Evolutionary conservation across 148 eudicot genomes (phyloP), one percentile per base, ranked within the genome.

Genomic region (Drosera capensis): DNA sequence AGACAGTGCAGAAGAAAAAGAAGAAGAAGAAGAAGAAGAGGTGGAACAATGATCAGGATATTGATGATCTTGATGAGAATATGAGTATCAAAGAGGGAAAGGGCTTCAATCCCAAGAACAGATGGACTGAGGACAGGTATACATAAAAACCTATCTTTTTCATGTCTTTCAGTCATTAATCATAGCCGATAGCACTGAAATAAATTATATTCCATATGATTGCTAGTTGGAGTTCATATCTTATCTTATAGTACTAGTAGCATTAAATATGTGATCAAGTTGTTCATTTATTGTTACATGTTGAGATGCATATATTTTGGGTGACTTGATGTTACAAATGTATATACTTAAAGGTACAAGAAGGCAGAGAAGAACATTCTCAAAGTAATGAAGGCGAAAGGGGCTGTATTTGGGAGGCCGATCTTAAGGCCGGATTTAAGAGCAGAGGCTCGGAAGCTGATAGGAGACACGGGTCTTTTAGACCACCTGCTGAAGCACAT

Each of bases 401-500:
- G 68, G 13, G 87, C 95, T 51, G 59, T 52, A 8, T 68, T 60
- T 12, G 66, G 66, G 5, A 84, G 67, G 40, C 94, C 95, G 20
- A 67, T 88, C 56, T 51, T 80, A 6, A 56, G 97, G 63, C 75
- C 97, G 22, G 76, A 62, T 2, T 60, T 88, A 47, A 75, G 97
- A 59, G 44, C 65, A 1, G 97, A 78, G 57, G 93, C 97, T 20
- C 45, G 97, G 37, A 88, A 84, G 49, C 43, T 56, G 39, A 88
- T 88, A 0, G 97, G 97, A 1, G 97, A 88, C 52, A 88, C 97
- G 0, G 97, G 97, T 28, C 64, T 88, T 16, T 56, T 88, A 55
- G 97, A 88, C 47, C 97, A 88, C 53, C 74, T 88, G 6, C 80
- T 88, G 19, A 88, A 88, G 72, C 97, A 88, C 55, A 68, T 88